Percentiles rank a stretch among this genome's conserved stretches.
Conservation (phyloP, 768 basidiomycete genomes). For the Cyclocybe cylindracea region DNA sequence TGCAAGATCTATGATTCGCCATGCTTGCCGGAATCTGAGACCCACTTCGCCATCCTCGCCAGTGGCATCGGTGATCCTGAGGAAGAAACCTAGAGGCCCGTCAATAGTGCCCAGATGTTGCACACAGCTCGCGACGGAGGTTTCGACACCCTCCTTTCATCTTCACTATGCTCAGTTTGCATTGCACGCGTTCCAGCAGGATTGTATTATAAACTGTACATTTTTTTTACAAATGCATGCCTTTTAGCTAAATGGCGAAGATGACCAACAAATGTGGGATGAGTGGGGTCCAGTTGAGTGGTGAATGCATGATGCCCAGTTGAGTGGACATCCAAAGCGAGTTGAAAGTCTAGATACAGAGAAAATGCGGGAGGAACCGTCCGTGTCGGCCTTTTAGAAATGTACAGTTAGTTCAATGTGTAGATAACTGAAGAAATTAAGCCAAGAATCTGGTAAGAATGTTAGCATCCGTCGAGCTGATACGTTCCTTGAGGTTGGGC, state of each 20-base stretch:
- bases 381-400: constrained; percentile 30
- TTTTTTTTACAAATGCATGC: constrained; percentile 25
- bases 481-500: constrained; percentile 73
- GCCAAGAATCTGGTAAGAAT: constrained; percentile 88
- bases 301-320: constrained; percentile 28
- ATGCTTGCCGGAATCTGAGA: constrained; percentile 95
- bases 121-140: neutral
- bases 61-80: constrained; percentile 95
- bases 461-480: constrained; percentile 80
- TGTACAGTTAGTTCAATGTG: constrained; percentile 1
- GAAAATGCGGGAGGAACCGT: constrained; percentile 30
- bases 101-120: neutral
- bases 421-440: constrained; percentile 25
- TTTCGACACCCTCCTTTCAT: constrained; percentile 1
- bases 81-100: constrained; percentile 60
- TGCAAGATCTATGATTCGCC: constrained; percentile 99
- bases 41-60: constrained; percentile 88
- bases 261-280: constrained; percentile 16
- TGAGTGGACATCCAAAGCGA: constrained; percentile 31
- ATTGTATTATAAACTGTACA: constrained; percentile 19
- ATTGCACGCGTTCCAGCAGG: constrained; percentile 16
- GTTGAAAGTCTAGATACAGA: constrained; percentile 19
- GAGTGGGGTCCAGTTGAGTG: constrained; percentile 52
- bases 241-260: constrained; percentile 8
- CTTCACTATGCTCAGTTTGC: constrained; percentile 2